Base-by-base conservation (phyloP, 192 early-diverging fungal genomes). In the Lunasporangiospora selenospora region DNA sequence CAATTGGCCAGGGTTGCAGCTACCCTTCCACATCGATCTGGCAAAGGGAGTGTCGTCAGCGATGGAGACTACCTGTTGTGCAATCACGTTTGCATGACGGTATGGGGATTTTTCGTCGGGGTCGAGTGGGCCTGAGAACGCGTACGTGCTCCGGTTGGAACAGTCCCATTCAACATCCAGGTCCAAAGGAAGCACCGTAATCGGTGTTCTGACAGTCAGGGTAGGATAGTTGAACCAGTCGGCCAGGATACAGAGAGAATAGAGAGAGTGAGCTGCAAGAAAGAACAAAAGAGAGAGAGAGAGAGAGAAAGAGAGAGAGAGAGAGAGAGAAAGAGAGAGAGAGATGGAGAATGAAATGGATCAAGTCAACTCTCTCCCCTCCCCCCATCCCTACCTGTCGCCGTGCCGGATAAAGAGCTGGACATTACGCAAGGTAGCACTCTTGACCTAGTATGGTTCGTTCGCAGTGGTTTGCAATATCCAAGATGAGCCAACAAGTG, bases 391-490 rank as follows among this genome's bases (percentile, higher is more conserved):
- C 26, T 53, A 73, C 69, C 69, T 29, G 42, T 73, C 69, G n/a
- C 69, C 69, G 58, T 73, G 69, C 18, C 69, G 69, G 51, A 73
- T 44, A 43, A 73, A 73, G 3, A 73, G 40, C 24, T 73, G 69
- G 0, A 61, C 51, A 43, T 62, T 42, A 13, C 62, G 21, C 0
- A 73, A 31, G 1, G 47, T 53, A 26, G 69, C 37, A 32, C 53
- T 55, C 19, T 58, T 32, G 32, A 58, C 24, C 69, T 73, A 49
- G 15, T 12, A 24, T 0, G n/a, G 5, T 10, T 21, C 27, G 39
- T 42, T 40, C 38, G 37, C 36, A 13, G 42, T 9, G 39, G 15
- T n/a, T 4, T 7, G 39, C 34, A 15, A 54, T 16, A 5, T 4
- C 27, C 32, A n/a, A n/a, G n/a, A n/a, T n/a, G n/a, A n/a, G n/a